A percentile compares a stretch with the other conserved stretches of the same genome.
Conservation (phyloP, 108 stramenopile genomes). For the Nitzschia palea region DNA sequence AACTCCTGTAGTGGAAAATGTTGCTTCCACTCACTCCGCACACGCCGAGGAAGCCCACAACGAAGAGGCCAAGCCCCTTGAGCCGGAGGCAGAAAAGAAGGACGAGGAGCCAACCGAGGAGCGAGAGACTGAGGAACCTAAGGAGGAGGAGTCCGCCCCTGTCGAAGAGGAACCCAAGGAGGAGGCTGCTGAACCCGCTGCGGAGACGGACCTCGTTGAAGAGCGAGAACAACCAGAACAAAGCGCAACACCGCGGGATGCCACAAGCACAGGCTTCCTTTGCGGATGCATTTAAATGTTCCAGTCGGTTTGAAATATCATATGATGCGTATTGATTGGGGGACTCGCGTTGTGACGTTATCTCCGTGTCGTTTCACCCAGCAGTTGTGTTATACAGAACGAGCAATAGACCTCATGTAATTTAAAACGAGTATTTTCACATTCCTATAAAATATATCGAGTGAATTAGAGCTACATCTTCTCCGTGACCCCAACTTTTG, state of each 20-base stretch:
- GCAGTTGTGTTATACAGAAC: neutral
- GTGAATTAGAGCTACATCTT: no score
- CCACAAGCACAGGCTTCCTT: constrained; percentile 20
- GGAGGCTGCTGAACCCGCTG: neutral
- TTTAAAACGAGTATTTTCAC: neutral
- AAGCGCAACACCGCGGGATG: neutral
- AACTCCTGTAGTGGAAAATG: neutral
- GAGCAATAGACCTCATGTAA: neutral
- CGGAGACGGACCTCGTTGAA: neutral
- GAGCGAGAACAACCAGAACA: constrained; percentile 31
- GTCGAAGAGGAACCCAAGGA: constrained; percentile 25
- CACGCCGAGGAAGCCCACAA: neutral
- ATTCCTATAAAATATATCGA: neutral
- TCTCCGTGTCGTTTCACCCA: neutral
- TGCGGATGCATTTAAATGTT: constrained; percentile 27
- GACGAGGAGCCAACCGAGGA: constrained; percentile 6
- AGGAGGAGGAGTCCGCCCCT: constrained; percentile 20
- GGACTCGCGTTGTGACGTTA: neutral
- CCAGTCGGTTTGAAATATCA: neutral
- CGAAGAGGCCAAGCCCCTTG: constrained; percentile 11
- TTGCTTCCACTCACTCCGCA: neutral
- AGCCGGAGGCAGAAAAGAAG: constrained; percentile 12
- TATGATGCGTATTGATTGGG: neutral
- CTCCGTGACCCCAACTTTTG: no score
- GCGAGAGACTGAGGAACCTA: constrained; percentile 10